phyloP scores from a whole-genome alignment of 441 rosid species.

The Corymbia citriodora region DNA sequence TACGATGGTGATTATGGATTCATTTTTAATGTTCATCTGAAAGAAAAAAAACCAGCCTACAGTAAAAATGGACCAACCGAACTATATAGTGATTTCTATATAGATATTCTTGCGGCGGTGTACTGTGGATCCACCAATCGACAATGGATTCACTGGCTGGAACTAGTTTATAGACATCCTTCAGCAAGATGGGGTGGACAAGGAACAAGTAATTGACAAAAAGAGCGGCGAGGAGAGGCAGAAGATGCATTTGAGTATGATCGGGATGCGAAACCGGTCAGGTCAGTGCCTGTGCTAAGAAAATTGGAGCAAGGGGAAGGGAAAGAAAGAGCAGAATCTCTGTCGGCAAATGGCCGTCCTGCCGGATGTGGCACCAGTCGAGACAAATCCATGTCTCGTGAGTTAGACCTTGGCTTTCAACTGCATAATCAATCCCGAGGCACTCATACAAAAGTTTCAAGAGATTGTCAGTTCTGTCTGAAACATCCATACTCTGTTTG shows the following conservation, averaged over 20 bases:
- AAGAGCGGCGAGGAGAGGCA: not conserved
- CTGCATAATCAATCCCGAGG: not conserved
- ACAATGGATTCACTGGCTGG: not conserved
- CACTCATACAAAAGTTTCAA: not conserved
- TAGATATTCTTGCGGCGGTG: not conserved
- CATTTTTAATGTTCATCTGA: not conserved
- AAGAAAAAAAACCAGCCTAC: not conserved
- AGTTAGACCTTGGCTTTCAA: not conserved
- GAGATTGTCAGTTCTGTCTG: not conserved
- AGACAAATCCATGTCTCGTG: not conserved
- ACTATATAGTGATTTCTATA: not conserved
- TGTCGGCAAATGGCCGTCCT: not conserved
- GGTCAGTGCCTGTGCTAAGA: not conserved
- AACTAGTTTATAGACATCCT: not conserved
- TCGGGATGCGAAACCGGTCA: not conserved
- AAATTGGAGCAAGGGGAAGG: not conserved
- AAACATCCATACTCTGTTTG: not conserved
- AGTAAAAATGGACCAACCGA: not conserved
- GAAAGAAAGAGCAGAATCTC: not conserved
- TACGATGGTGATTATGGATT: not conserved
- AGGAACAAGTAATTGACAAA: not conserved
- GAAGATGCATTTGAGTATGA: not conserved
- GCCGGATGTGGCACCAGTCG: not conserved
- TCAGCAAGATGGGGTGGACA: not conserved
- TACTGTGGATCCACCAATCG: not conserved